Base-by-base conservation (phyloP, 2,329 filamentous ascomycete species). In the Ascochyta pisi region DNA sequence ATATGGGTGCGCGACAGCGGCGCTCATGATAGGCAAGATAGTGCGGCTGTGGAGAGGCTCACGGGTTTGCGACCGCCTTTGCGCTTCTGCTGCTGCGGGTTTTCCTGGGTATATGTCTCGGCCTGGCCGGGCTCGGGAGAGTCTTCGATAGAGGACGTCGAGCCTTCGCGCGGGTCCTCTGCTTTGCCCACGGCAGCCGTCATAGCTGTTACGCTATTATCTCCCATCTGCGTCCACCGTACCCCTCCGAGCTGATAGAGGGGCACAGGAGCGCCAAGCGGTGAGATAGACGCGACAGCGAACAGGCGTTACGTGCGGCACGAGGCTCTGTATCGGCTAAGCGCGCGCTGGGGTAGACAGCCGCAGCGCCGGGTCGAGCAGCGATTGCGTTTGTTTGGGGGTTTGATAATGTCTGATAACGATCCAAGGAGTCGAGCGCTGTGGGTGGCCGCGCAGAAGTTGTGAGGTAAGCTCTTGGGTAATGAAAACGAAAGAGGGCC, bases 21-120 rank as follows among this genome's bases (percentile, higher is more conserved):
- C 57, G 50, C 64, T 56, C 63, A 70, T 64, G 62, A 59, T 59
- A 64, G 61, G 58, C 61, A 61, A 56, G 53, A 51, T 51, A 48
- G 26, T 51, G 53, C 53, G 39, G 47, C 43, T 47, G 51, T 58
- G 52, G 67, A 60, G 62, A 57, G 65, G 83, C 86, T 78, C 87
- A 98, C 95, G 73, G 95, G 95, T 82, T 98, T 99, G 73, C 95
- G 89, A 60, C 95, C 95, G 72, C 95, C 95, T 82, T 99, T 99
- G 73, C 95, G 88, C 83, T 99, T 99, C 74, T 93, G 92, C 72
- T 79, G 79, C 61, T 77, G 76, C 57, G 77, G 77, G 64, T 79
- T 75, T 61, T 78, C 70, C 63, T 77, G 73, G 66, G 76, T 71
- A 68, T 79, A 79, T 56, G 73, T 68, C 57, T 72, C 73, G 19